Base-by-base conservation (phyloP, 2,329 filamentous ascomycete genomes). In the Malbranchea zuffiana region DNA sequence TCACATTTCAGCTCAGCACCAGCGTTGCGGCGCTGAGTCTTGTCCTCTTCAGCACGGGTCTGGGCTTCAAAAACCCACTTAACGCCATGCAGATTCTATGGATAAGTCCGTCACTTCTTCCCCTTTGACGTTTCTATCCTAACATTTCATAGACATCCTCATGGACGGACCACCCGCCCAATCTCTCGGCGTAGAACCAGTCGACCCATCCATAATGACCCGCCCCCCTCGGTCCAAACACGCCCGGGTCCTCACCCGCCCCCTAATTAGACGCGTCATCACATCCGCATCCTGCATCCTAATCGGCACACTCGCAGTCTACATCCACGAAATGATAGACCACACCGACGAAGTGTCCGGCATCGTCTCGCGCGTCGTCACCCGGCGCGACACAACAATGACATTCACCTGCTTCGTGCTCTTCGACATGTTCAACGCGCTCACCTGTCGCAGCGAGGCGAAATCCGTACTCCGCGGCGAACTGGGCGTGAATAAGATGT, bases 61-160 rank as follows among this genome's bases (percentile, higher is more conserved):
- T 95, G 44, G 90, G 90, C 25, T 90, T 92, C 65, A 87, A 85
- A 62, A 94, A 90, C 56, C 92, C 90, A 30, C 70, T 98, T 43
- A 98, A 98, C 57, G 86, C 90, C 33, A 98, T 98, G 90, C 90
- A 98, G 65, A 98, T 98, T 66, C 72, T 98, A 27, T 98, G 90
- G 90, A 98, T 98, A 54, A 98, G 88, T 95, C 67, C 66, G 85
- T 74, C 8, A 5, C 32, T 30, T 23, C 32, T 18, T 7, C 29
- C n/a, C 27, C n/a, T 19, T 13, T n/a, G 35, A 33, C 12, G 19
- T 26, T 31, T 27, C 19, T 7, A 21, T 34, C 44, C 55, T 61
- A 51, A 61, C 47, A 19, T 19, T 18, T 1, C 17, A 7, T 49
- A 96, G 88, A 98, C 57, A 96, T 98, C 55, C 87, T 98, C 51